Base-by-base conservation (phyloP, 2,329 filamentous ascomycete genomes). In the Conoideocrella luteorostrata region DNA sequence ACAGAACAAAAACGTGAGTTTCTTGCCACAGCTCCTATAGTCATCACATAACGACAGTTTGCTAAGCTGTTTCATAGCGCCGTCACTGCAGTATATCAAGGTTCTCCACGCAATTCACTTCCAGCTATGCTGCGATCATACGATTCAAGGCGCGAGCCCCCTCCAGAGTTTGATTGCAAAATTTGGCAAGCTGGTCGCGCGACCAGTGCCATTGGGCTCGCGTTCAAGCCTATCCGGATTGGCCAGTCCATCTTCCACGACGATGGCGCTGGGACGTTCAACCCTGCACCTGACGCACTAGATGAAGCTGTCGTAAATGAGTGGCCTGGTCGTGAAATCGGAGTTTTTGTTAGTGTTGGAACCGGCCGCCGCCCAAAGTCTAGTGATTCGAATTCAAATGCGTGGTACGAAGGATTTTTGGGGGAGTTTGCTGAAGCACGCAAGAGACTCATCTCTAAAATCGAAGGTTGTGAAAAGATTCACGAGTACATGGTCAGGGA, bases 171-270 rank as follows among this genome's bases (percentile, higher is more conserved):
- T 49, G 86, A 95, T 58, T 95, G 90, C 65, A 95, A 84, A 36
- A 93, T 98, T 45, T 98, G 93, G 93, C 84, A 98, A 67, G 93
- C 93, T 4, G 93, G 93, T 10, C 81, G 93, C 47, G 93, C 93
- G n/a, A 98, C 93, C 1, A 88, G 79, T 42, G 88, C 93, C 1
- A 93, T 91, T 1, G 88, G 87, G 1, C 72, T 96, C 34, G 93
- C 93, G 1, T 98, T 98, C 69, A 98, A 98, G 62, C 89, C 91
- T 0, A 89, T 98, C 39, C 84, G 86, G 52, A 87, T 98, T 30
- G 93, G 93, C 4, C 91, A 97, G 62, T 91, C 89, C 1, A 75
- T 89, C 9, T 98, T 98, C 58, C 84, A 95, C 47, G 93, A 98
- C 54, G 91, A 97, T 60, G 93, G 93, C 1, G 75, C 78, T 2